Conservation (phyloP, 768 basidiomycete genomes). For the Kwoniella sp. region DNA sequence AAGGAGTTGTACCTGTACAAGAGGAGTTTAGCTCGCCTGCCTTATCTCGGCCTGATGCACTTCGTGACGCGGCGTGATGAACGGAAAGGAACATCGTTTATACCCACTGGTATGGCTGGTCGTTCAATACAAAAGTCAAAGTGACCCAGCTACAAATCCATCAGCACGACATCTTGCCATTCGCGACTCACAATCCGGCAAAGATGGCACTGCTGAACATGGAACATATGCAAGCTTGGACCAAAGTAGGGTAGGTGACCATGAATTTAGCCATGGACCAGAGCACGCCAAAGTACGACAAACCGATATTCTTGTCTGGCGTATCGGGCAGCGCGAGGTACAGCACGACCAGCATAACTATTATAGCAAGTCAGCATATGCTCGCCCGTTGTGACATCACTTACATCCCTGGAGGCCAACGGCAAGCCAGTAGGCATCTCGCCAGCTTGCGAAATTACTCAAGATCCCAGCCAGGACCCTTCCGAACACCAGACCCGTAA, state of each 20-base stretch:
- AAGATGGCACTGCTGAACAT: slow-evolving; percentile 59
- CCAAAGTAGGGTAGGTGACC: slow-evolving; percentile 74
- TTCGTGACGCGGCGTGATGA: too few relatives aligned
- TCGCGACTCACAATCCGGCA: slow-evolving; percentile 44
- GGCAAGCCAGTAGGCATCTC: slow-evolving; percentile 75
- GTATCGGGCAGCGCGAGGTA: slow-evolving; percentile 79
- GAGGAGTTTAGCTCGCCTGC: too few relatives aligned
- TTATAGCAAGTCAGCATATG: not conserved
- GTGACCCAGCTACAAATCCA: slow-evolving; percentile 53
- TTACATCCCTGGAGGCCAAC: slow-evolving; percentile 66
- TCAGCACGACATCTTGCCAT: too few relatives aligned
- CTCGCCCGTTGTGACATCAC: too few relatives aligned
- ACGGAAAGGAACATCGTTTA: too few relatives aligned
- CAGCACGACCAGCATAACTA: slow-evolving; percentile 56
- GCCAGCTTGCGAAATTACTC: slow-evolving; percentile 70
- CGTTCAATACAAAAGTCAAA: slow-evolving; percentile 75
- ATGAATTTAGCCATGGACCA: slow-evolving; percentile 74
- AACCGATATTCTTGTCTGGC: slow-evolving; percentile 65
- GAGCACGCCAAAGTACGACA: slow-evolving; percentile 66
- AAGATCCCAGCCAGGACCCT: slow-evolving; percentile 60
- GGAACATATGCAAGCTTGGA: slow-evolving; percentile 66
- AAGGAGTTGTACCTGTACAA: slow-evolving; percentile 57
- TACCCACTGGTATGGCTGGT: slow-evolving; percentile 70
- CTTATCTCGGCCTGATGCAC: too few relatives aligned
- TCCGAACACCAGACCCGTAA: slow-evolving; percentile 47